These are phyloP conservation scores for Myotisia sp. DNA, from an alignment of 2,329 filamentous ascomycete species.

Conservation along the genomic window DNA sequence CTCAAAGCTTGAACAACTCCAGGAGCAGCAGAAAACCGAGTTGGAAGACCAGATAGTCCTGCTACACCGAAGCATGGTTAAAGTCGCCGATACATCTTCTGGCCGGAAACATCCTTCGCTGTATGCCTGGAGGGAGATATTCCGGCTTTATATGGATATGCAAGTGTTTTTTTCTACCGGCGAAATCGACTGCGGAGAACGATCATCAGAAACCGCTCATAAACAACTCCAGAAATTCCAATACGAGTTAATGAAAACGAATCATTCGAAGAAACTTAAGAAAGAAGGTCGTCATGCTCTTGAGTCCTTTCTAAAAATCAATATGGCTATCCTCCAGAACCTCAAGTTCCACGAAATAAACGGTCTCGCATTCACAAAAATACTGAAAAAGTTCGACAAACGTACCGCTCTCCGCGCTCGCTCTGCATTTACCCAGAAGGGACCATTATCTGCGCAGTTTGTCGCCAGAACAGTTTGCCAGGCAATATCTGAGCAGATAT, in stretches of 20 bases:
- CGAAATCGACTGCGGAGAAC: conserved; percentile 54
- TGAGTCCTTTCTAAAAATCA: conserved; percentile 55
- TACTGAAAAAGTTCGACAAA: conserved; percentile 86
- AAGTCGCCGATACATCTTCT: conserved; percentile 47
- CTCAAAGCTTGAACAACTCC: conserved; percentile 52
- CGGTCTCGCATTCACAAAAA: conserved; percentile 61
- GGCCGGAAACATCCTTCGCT: conserved; percentile 50
- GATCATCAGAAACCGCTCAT: conserved; percentile 51
- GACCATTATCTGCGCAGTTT: conserved; percentile 48
- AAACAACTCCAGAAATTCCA: conserved; percentile 59
- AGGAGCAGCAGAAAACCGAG: conserved; percentile 49
- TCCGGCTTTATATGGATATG: conserved; percentile 66
- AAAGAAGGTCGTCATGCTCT: conserved; percentile 50
- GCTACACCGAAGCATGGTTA: conserved; percentile 51
- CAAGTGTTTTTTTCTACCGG: conserved; percentile 69
- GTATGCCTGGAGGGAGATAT: conserved; percentile 63
- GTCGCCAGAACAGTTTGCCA: conserved; percentile 65
- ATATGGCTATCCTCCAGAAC: conserved; percentile 60
- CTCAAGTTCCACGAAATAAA: conserved; percentile 79
- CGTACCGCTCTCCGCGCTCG: conserved; percentile 59
- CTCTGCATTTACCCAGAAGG: conserved; percentile 44
- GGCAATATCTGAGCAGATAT: conserved; percentile 56
- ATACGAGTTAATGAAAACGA: conserved; percentile 37
- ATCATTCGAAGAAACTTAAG: conserved; percentile 44
- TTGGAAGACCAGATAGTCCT: conserved; percentile 49